Conservation (phyloP, 768 basidiomycete genomes). For the Arthromyces matolae region DNA sequence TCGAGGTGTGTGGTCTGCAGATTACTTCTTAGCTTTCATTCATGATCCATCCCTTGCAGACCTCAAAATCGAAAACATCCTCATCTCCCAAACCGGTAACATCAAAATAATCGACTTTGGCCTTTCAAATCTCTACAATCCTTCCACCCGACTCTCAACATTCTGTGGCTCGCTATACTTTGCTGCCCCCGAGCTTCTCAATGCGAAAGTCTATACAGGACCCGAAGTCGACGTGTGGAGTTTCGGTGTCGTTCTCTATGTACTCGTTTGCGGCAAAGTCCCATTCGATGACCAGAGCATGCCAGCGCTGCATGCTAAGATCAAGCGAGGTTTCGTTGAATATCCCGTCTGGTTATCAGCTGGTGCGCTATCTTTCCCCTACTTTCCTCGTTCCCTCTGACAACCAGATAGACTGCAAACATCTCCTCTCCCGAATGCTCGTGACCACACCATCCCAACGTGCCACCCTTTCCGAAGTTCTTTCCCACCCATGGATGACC, state of each 20-base stretch:
- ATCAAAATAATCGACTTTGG: constrained; percentile 99
- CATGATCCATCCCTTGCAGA: constrained; percentile 44
- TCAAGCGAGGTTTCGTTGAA: constrained; percentile 95
- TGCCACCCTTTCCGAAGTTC: constrained; percentile 80
- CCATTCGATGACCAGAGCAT: constrained; percentile 99
- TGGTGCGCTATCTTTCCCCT: constrained; percentile 45
- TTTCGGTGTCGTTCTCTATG: constrained; percentile 97
- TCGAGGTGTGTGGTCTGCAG: constrained; percentile 50
- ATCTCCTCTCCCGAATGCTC: constrained; percentile 90
- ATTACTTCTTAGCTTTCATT: neutral
- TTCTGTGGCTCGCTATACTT: constrained; percentile 99
- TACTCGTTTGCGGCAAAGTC: constrained; percentile 96
- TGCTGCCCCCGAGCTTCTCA: constrained; percentile 95
- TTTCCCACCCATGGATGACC: constrained; percentile 87
- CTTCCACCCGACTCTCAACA: constrained; percentile 75
- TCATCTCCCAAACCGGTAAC: constrained; percentile 97
- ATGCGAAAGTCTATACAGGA: constrained; percentile 94
- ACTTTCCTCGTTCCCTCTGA: constrained; percentile 5
- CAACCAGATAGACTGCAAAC: constrained; percentile 79
- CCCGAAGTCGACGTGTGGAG: constrained; percentile 99
- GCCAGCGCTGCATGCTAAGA: constrained; percentile 98
- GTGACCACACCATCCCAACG: constrained; percentile 88
- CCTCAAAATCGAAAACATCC: constrained; percentile 99
- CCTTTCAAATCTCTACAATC: constrained; percentile 92
- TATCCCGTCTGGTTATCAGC: constrained; percentile 96